Evolutionary conservation across 1,284 basidiomycete genomes (phyloP).

Genomic region (Trichosporon faecale): DNA sequence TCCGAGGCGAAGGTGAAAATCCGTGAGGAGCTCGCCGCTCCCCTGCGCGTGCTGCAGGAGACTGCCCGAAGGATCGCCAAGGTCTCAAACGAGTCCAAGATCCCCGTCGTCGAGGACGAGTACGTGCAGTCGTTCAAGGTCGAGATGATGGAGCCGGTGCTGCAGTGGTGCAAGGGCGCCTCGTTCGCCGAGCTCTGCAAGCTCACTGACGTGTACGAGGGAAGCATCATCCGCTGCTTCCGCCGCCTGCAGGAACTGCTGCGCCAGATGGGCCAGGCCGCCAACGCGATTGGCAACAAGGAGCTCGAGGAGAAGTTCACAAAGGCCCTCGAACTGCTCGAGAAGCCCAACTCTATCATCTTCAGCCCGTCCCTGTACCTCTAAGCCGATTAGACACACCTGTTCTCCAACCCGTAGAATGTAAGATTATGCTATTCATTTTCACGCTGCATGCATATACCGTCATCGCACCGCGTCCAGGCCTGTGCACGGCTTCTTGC

Average conservation of each 20-base stretch:
- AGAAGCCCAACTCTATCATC: constrained; percentile 86
- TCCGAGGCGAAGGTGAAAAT: constrained; percentile 83
- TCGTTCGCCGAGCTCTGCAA: constrained; percentile 96
- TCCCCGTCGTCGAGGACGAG: constrained; percentile 85
- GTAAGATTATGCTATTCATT: not conserved
- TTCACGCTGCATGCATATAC: not conserved
- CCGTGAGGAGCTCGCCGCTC: constrained; percentile 87
- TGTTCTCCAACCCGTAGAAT: not conserved
- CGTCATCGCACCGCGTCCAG: not conserved
- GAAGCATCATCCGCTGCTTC: constrained; percentile 90
- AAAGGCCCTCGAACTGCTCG: constrained; percentile 81
- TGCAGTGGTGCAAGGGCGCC: constrained; percentile 97
- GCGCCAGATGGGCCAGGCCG: constrained; percentile 90
- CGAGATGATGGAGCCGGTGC: constrained; percentile 94
- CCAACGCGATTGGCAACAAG: constrained; percentile 91
- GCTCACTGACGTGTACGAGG: constrained; percentile 93
- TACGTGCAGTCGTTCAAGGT: constrained; percentile 98
- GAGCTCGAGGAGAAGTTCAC: constrained; percentile 90
- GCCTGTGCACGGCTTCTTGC: too few species aligned
- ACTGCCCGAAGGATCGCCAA: constrained; percentile 91
- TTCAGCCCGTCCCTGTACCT: constrained; percentile 65
- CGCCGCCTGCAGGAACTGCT: constrained; percentile 88
- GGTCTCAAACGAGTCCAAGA: constrained; percentile 88
- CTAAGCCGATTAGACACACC: not conserved
- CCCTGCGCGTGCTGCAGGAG: constrained; percentile 91